Conservation (phyloP, 2,329 filamentous ascomycete species). For the Teratosphaeria nubilosa region DNA sequence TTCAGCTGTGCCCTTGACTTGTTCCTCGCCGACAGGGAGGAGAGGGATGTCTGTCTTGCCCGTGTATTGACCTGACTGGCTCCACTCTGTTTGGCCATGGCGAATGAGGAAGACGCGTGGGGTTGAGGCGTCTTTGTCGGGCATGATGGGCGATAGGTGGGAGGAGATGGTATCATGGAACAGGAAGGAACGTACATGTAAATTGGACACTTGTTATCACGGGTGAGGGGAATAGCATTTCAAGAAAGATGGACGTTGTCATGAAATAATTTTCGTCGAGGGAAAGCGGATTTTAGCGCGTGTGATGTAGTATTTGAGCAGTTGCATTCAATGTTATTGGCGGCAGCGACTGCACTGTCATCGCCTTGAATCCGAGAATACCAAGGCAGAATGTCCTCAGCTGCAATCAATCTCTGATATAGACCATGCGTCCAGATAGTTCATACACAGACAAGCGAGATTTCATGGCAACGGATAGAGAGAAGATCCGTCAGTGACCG, state of each 20-base stretch:
- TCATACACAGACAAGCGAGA: neutral
- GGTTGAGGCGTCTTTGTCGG: constrained; percentile 35
- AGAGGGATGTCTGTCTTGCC: constrained; percentile 77
- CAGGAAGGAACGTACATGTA: neutral
- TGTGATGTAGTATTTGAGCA: neutral
- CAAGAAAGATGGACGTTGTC: neutral
- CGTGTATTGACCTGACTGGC: constrained; percentile 69
- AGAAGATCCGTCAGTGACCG: neutral
- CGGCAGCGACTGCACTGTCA: neutral
- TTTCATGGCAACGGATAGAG: neutral
- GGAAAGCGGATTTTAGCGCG: neutral
- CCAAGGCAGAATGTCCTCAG: too few species aligned
- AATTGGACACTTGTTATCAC: neutral
- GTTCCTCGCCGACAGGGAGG: constrained; percentile 66
- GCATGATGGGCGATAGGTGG: constrained; percentile 14
- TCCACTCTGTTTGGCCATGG: constrained; percentile 95
- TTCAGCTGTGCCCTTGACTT: constrained; percentile 36
- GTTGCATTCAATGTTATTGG: neutral
- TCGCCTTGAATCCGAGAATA: too few species aligned
- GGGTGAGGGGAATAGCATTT: neutral
- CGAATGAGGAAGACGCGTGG: constrained; percentile 74
- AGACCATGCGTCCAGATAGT: neutral
- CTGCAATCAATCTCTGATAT: too few species aligned
- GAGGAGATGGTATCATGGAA: neutral
- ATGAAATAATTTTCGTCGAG: neutral